Base-by-base conservation (phyloP, 2,329 filamentous ascomycete genomes). In the Xylaria sp. region DNA sequence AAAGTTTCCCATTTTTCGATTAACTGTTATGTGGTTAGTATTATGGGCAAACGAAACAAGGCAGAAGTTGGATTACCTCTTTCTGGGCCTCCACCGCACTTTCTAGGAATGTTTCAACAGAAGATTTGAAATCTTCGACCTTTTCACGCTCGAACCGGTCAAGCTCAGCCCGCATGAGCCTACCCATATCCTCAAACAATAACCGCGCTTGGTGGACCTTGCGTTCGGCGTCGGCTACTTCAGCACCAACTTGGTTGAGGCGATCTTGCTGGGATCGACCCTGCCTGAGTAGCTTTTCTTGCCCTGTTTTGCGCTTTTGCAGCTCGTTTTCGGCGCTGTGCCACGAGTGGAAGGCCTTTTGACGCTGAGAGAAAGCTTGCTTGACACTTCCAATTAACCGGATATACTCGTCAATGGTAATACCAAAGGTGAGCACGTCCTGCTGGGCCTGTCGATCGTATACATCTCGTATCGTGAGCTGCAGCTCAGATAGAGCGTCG, bases 1-100 rank as follows among this genome's bases (percentile, higher is more conserved):
- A 97, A 99, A 0, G 96, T 98, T 82, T 99, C 96, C 96, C 96
- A 99, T 70, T 98, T 91, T 81, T 99, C 96, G 76, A 90, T 89
- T 71, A 89, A 80, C 85, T 89, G 20, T 52, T 1, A 20, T 8
- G 46, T 60, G 64, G 39, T 46, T 57, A n/a, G 34, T 9, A 43
- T 45, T 43, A 28, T n/a, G 20, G 3, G 56, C 58, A 70, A 20
- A 18, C 9, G 23, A 56, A 25, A 20, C 46, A 48, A 52, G 48
- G 18, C 36, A 55, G 48, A 45, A 20, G n/a, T 34, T n/a, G 25
- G 81, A 88, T 80, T 79, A 96, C 95, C 90, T 99, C 96, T 82
- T 99, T 99, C 83, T 99, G 96, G 63, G 95, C 96, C 81, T 99
- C 96, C 4, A 99, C 94, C 3, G 96, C 93, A 76, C 96, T 94